phyloP scores from a whole-genome alignment of 805 yeast species.

The Metschnikowia peoriensis region DNA sequence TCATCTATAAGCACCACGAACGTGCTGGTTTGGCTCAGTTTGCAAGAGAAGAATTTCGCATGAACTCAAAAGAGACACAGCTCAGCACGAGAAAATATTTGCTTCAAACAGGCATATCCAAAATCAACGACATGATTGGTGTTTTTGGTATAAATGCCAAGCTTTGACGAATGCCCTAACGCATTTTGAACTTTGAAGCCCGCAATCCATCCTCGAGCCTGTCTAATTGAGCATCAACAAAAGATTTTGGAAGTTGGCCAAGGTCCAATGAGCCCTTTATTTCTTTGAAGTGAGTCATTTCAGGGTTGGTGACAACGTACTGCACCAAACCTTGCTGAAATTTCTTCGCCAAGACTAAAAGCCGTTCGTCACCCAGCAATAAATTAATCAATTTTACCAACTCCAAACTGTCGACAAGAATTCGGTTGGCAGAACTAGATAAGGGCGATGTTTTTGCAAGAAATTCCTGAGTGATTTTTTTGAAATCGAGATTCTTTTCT shows the following conservation, averaged over 20 bases:
- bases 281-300: slow-evolving; percentile 11
- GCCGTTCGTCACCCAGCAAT: slow-evolving; percentile 9
- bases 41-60: slow-evolving; percentile 34
- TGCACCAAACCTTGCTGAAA: slow-evolving; percentile 12
- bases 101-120: slow-evolving; percentile 32
- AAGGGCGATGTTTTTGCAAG: slow-evolving; percentile 18
- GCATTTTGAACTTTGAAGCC: slow-evolving; percentile 13
- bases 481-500: slow-evolving; percentile 30
- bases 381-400: slow-evolving; percentile 15
- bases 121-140: slow-evolving; percentile 24
- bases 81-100: slow-evolving; percentile 37
- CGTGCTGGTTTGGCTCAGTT: slow-evolving; percentile 30
- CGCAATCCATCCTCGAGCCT: slow-evolving; percentile 14
- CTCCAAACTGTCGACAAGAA: slow-evolving; percentile 14
- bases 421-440: slow-evolving; percentile 11
- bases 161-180: slow-evolving; percentile 2
- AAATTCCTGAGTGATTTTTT: slow-evolving; percentile 21
- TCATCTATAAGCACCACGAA: slow-evolving; percentile 37
- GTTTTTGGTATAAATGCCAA: slow-evolving; percentile 21
- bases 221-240: slow-evolving; percentile 9
- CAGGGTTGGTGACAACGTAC: slow-evolving; percentile 11
- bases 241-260: background rate
- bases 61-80: slow-evolving; percentile 27
- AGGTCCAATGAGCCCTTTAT: slow-evolving; percentile 1
- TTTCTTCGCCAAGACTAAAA: slow-evolving; percentile 6